Conservation (phyloP, 2,329 filamentous ascomycete genomes). For the Seiridium unicorne region DNA sequence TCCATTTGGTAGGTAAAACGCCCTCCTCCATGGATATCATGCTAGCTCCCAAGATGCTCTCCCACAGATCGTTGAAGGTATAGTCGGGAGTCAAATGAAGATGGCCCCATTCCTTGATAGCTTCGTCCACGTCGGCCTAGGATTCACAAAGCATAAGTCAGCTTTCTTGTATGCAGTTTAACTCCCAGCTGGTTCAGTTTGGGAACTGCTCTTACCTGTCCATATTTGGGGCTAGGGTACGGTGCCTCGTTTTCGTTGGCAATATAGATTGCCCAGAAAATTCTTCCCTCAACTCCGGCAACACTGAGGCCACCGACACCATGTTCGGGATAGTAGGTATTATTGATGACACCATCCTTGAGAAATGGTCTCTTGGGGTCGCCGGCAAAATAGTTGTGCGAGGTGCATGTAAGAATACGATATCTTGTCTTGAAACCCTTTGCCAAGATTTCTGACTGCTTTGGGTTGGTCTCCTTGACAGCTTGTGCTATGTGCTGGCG, state of each 20-base stretch:
- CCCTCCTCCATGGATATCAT: slow-evolving; percentile 5
- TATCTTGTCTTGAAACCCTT: slow-evolving; percentile 1
- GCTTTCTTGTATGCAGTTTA: too few relatives aligned
- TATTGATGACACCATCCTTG: background rate
- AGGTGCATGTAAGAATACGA: background rate
- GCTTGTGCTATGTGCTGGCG: background rate
- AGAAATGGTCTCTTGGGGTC: background rate
- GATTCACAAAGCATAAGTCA: background rate
- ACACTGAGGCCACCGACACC: background rate
- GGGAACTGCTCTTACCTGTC: background rate
- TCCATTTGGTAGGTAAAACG: background rate
- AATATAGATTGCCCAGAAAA: slow-evolving; percentile 4
- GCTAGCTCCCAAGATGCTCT: background rate
- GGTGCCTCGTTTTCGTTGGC: background rate
- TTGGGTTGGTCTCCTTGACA: background rate
- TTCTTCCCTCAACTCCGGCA: background rate
- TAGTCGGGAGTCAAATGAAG: background rate
- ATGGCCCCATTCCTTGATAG: slow-evolving; percentile 3
- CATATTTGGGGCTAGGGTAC: background rate
- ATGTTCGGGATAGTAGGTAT: background rate
- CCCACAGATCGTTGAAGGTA: slow-evolving; percentile 1
- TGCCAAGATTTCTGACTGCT: background rate
- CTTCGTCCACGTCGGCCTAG: background rate
- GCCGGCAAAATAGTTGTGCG: slow-evolving; percentile 1
- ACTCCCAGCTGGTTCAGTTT: too few relatives aligned